These are phyloP conservation scores for Pythium myriotylum DNA, from an alignment of 352 stramenopile genomes.

Conservation along the genomic window DNA sequence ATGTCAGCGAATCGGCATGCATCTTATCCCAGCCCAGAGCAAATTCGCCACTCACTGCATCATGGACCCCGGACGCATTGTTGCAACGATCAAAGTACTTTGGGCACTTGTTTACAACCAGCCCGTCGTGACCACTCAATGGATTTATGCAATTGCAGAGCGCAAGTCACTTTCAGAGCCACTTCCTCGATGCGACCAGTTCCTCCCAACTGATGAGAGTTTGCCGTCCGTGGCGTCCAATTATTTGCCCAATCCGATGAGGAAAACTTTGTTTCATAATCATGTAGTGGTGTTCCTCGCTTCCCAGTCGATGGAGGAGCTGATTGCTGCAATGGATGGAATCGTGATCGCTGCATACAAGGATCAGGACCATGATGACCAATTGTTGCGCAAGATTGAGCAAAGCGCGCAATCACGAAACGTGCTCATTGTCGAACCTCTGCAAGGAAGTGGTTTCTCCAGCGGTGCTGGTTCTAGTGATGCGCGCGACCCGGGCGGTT, in stretches of 20 bases:
- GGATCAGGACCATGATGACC: constrained; percentile 50
- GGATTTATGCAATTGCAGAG: constrained; percentile 78
- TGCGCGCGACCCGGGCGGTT: constrained; percentile 21
- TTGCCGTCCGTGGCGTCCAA: constrained; percentile 60
- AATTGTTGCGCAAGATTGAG: constrained; percentile 60
- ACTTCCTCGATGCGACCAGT: constrained; percentile 77
- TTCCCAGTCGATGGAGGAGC: constrained; percentile 75
- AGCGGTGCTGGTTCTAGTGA: constrained; percentile 59
- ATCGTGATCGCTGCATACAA: constrained; percentile 67
- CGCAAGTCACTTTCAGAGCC: constrained; percentile 75
- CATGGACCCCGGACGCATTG: constrained; percentile 79
- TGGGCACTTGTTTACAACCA: constrained; percentile 88
- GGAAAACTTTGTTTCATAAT: constrained; percentile 74
- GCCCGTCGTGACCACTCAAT: constrained; percentile 77
- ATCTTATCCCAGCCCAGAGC: constrained; percentile 57
- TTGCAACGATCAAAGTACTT: constrained; percentile 85
- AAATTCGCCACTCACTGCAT: constrained; percentile 84
- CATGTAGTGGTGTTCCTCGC: constrained; percentile 77
- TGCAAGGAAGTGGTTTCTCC: constrained; percentile 53
- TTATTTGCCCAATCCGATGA: constrained; percentile 75
- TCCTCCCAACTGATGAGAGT: constrained; percentile 59
- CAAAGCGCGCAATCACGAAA: constrained; percentile 45
- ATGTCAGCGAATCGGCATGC: constrained; percentile 83
- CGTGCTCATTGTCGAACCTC: constrained; percentile 68
- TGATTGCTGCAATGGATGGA: constrained; percentile 76